Evolutionary conservation across 2,329 filamentous ascomycete genomes (phyloP), one percentile per base, ranked within the genome.

Genomic region (Colletotrichum sp.): DNA sequence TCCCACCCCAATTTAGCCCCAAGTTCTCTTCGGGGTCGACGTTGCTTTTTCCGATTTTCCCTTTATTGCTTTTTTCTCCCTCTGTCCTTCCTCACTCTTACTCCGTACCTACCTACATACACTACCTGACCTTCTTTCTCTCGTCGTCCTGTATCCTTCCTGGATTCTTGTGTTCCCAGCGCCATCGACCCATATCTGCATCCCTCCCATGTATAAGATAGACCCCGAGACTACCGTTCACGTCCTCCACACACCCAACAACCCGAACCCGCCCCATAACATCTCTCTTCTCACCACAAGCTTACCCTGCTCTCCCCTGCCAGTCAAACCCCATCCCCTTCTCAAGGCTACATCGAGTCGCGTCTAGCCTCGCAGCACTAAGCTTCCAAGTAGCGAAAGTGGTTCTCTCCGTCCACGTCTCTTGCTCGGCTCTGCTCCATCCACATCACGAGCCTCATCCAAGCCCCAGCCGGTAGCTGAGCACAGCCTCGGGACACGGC

Each of bases 121-220:
- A 25, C 36, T 65, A 13, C 43, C 36, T 8, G 16, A 39, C 36
- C 15, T 48, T 30, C 58, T 43, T 25, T 32, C 52, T 74, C 66
- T 27, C 74, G 32, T 27, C 74, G 32, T 55, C 70, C 71, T 22
- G 71, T 34, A 13, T 56, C 66, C 39, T 55, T 68, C 30, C 25
- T 68, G 28, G 32, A 18, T 62, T 61, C 61, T 66, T 48, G 39
- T 48, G 61, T 32, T 75, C 48, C 72, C 72, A n/a, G 64, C 72
- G 67, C 71, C 68, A 68, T 62, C 73, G 61, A 32, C 34, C 25
- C 61, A 64, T 75, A 75, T 68, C 70, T 73, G 64, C 73, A 75
- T 64, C 73, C 73, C 73, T 66, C 48, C 66, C 60, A 70, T 70
- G 74, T 76, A 75, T 76, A 70, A 74, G 71, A 75, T 66, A 62